Evolutionary conservation across 1,139 yeast species (phyloP), one percentile per base, ranked within the genome.

Genomic region (Yamadazyma dushanensis): DNA sequence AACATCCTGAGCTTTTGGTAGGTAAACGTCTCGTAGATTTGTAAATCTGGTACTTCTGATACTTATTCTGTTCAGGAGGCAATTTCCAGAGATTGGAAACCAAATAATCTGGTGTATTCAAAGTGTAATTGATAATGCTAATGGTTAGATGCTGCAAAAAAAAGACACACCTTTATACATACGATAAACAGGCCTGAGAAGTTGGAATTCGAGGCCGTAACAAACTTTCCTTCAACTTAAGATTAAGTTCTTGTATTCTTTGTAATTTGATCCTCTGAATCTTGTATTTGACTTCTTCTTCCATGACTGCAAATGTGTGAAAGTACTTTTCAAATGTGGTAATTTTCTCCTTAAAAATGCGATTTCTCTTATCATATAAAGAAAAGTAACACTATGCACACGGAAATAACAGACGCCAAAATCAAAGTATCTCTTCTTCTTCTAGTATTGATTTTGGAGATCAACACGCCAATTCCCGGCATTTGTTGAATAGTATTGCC

Each of bases 371-470:
- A 54, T 44, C 39, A 56, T 8, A 55, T 44, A 47, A 83, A 81
- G 52, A 82, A 79, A 42, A 90, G 61, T 10, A 87, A 58, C 34
- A 90, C 52, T 19, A 89, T 80, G 65, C 97, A 87, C 22, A 76
- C 46, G 4, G 90, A 73, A 32, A 89, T 83, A 34, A 92, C 73
- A 4, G 73, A 50, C 3, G 96, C 94, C 56, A 92, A 63, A n/a
- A 92, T 85, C 29, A 92, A 57, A 15, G 95, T 83, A 56, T 92
- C 96, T 44, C 97, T 77, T 63, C 83, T 85, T 59, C 92, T 82
- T 51, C 97, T 73, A 2, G 96, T 83, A 57, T 89, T 89, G 47
- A 92, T 90, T 57, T 83, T 84, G 13, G 83, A 69, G 27, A 92
- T 78, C 40, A 94, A 60, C 10, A 79, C 78, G 54, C 83, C 85